Percentiles rank a stretch among this genome's conserved stretches.
Evolutionary conservation across 177 flowering plant species (phyloP).

Genomic region (Vitis hybrid): DNA sequence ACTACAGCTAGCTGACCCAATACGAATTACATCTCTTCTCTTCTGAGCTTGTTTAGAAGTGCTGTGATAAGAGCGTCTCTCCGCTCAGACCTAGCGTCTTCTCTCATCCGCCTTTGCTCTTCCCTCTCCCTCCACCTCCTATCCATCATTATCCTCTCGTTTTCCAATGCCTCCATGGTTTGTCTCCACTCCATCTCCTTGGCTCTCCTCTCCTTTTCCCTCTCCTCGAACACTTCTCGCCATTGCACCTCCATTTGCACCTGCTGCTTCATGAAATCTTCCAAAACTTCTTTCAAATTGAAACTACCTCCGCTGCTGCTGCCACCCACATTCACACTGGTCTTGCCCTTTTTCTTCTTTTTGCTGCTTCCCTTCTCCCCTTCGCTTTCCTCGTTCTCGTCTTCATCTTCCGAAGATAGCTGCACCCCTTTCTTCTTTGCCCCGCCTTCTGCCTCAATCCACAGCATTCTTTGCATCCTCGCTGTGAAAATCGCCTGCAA

Average conservation of each 20-base stretch:
- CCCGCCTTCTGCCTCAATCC: slow-evolving; percentile 73
- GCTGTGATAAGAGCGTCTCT: slow-evolving; percentile 82
- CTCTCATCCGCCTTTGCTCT: slow-evolving; percentile 72
- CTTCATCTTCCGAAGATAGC: slow-evolving; percentile 71
- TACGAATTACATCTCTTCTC: slow-evolving; percentile 40
- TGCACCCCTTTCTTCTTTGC: slow-evolving; percentile 41
- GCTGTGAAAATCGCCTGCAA: slow-evolving; percentile 69
- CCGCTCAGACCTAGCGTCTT: slow-evolving; percentile 86
- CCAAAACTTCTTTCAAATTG: slow-evolving; percentile 56
- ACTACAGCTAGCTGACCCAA: neutral
- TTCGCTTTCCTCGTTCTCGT: slow-evolving; percentile 47
- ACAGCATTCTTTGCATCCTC: slow-evolving; percentile 80
- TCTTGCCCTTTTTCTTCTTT: slow-evolving; percentile 34
- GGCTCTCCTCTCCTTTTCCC: slow-evolving; percentile 70
- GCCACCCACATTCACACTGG: neutral
- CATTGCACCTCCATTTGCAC: slow-evolving; percentile 71
- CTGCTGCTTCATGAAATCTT: slow-evolving; percentile 77
- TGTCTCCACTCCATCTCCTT: slow-evolving; percentile 85
- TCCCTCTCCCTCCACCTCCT: slow-evolving; percentile 84
- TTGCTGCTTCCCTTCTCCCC: slow-evolving; percentile 32
- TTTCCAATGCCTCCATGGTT: slow-evolving; percentile 77
- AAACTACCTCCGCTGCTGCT: slow-evolving; percentile 7
- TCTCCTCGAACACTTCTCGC: slow-evolving; percentile 60
- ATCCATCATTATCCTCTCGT: slow-evolving; percentile 75
- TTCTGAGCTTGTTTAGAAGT: slow-evolving; percentile 68